A percentile compares a stretch with the other conserved stretches of the same genome.
Evolutionary conservation across 495 filamentous ascomycete genomes (phyloP).

Genomic region (Talaromyces liani): DNA sequence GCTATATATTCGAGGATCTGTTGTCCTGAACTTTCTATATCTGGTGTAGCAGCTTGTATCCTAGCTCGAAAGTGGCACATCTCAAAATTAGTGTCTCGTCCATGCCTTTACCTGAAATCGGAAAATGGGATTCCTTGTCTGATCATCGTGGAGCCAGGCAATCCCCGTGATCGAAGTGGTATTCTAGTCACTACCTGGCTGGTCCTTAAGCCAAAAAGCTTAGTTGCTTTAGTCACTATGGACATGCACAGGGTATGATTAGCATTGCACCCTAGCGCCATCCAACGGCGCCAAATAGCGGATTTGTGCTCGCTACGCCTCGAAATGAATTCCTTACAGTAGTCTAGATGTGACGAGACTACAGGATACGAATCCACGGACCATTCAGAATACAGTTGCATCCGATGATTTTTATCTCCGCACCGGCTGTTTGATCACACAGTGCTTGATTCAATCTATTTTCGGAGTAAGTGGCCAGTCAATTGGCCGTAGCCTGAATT

Average conservation of each 20-base stretch:
- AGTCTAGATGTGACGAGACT: not conserved
- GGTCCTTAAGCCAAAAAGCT: not conserved
- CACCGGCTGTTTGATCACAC: not conserved
- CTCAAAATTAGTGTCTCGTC: not conserved
- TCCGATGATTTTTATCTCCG: not conserved
- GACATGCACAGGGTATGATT: not conserved
- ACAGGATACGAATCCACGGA: too few relatives aligned
- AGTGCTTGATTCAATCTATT: not conserved
- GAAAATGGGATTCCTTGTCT: too few relatives aligned
- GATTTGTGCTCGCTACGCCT: not conserved
- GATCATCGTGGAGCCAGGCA: too few relatives aligned
- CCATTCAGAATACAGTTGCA: not conserved
- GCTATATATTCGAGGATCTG: too few relatives aligned
- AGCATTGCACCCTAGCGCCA: not conserved
- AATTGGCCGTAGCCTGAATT: not conserved
- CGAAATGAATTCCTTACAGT: not conserved
- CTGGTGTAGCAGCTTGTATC: not conserved
- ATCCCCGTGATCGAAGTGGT: not conserved
- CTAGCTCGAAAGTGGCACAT: not conserved
- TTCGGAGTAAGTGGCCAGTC: not conserved
- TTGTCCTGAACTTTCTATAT: too few relatives aligned
- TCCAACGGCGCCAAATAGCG: not conserved
- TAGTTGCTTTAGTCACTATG: not conserved
- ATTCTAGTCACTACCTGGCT: not conserved
- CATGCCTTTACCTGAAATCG: too few relatives aligned